A percentile compares a stretch with the other conserved stretches of the same genome.
These are phyloP conservation scores for Blastocystis sp. DNA, from an alignment of 352 stramenopile genomes.

Conservation along the genomic window DNA sequence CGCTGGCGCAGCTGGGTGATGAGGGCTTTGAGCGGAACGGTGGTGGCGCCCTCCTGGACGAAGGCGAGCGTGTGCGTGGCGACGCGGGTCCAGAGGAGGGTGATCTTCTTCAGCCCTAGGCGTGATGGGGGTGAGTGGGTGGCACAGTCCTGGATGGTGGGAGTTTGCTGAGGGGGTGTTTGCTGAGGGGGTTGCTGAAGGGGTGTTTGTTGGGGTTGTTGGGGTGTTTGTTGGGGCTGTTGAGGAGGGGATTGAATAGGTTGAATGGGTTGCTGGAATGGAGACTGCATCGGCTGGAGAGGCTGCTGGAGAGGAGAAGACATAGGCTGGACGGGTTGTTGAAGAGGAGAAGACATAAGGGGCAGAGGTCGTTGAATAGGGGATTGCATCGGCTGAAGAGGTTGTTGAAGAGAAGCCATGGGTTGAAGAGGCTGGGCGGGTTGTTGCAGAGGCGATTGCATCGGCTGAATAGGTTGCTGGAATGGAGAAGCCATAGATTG, in stretches of 20 bases:
- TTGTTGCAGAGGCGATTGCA: no score
- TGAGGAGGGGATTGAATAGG: neutral
- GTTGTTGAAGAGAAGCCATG: neutral
- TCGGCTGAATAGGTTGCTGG: no score
- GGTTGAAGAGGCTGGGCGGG: neutral
- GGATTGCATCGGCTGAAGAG: neutral
- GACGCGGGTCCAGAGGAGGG: conserved; percentile 29
- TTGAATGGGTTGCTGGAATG: neutral
- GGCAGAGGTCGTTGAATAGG: conserved; percentile 11
- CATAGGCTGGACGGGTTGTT: neutral
- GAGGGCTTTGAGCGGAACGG: conserved; percentile 2
- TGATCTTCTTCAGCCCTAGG: conserved; percentile 16
- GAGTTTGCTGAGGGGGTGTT: neutral
- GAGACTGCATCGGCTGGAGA: neutral
- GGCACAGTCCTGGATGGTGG: neutral
- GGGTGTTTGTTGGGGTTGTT: neutral
- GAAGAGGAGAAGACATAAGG: neutral
- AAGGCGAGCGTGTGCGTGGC: neutral
- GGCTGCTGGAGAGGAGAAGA: neutral
- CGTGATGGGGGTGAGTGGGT: neutral
- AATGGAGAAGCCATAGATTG: no score
- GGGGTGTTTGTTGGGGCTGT: neutral
- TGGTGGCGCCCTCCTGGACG: neutral
- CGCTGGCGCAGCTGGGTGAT: conserved; percentile 6
- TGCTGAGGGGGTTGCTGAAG: no score